These are phyloP conservation scores for Chrysochromulina parva DNA, from an alignment of 78 protist genomes.

Conservation along the genomic window DNA sequence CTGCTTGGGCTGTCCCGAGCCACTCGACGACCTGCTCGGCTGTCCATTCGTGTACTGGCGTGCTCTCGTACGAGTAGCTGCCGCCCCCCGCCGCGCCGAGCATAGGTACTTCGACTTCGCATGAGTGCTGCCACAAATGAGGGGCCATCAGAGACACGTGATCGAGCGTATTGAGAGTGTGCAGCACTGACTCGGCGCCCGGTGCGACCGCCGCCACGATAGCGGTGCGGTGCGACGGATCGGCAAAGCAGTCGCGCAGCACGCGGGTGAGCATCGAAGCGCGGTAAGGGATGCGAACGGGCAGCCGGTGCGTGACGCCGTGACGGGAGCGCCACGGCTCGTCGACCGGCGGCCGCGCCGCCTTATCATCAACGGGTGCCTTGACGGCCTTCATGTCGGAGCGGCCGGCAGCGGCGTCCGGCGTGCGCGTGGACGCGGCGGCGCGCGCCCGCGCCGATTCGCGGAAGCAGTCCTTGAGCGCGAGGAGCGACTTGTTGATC, in stretches of 20 bases:
- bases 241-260: neutral
- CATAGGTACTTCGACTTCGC: neutral
- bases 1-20: neutral
- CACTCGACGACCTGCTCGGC: neutral
- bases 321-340: no score
- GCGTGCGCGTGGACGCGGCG: neutral
- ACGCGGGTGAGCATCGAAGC: neutral
- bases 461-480: conserved; percentile 6
- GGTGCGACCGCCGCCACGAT: neutral
- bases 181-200: neutral
- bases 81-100: neutral
- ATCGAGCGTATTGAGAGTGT: neutral
- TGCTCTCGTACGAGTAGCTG: neutral
- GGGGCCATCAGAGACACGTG: neutral
- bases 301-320: no score
- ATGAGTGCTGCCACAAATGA: neutral
- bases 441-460: neutral
- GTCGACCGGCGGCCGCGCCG: no score
- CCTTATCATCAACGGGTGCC: no score
- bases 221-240: neutral
- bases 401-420: no score
- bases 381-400: no score
- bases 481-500: neutral
- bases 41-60: neutral
- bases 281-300: neutral